phyloP scores from a whole-genome alignment of 1,284 basidiomycete species.

The Boletus chippewaensis region DNA sequence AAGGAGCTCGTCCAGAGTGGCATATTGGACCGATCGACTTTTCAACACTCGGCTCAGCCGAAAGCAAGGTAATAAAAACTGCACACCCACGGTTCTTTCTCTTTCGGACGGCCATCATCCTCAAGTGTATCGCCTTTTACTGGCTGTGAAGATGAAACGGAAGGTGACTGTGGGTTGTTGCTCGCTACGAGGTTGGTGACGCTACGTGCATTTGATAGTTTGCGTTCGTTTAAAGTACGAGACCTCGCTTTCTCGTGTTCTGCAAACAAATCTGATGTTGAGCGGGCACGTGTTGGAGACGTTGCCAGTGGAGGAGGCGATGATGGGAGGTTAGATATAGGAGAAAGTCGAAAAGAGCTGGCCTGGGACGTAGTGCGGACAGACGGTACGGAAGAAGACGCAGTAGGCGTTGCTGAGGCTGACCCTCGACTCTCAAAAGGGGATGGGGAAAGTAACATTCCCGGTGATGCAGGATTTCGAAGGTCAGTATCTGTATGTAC shows the following conservation, averaged over 20 bases:
- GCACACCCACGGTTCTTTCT: slow-evolving; percentile 42
- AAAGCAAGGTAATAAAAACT: background rate
- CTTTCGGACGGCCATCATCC: slow-evolving; percentile 28
- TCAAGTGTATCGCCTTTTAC: slow-evolving; percentile 16
- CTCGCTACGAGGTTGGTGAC: slow-evolving; percentile 23
- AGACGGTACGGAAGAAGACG: slow-evolving; percentile 35
- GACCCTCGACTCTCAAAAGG: slow-evolving; percentile 44
- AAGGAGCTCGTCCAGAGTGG: slow-evolving; percentile 64
- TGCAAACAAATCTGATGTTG: slow-evolving; percentile 50
- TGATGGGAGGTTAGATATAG: slow-evolving; percentile 30
- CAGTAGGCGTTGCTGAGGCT: slow-evolving; percentile 44
- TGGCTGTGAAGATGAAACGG: slow-evolving; percentile 13
- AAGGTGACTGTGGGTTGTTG: slow-evolving; percentile 21
- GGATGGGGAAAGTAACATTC: slow-evolving; percentile 43
- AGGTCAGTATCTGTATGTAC: slow-evolving; percentile 35
- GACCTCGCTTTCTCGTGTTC: slow-evolving; percentile 42
- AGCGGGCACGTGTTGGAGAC: slow-evolving; percentile 47
- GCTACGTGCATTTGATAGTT: slow-evolving; percentile 30
- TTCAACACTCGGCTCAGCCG: slow-evolving; percentile 16
- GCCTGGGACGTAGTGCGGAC: slow-evolving; percentile 30
- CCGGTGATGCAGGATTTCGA: slow-evolving; percentile 67
- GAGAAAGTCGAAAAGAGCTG: slow-evolving; percentile 27
- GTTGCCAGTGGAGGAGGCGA: slow-evolving; percentile 33
- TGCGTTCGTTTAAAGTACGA: slow-evolving; percentile 28
- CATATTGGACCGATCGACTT: slow-evolving; percentile 63